These are phyloP conservation scores for Backusella australiensis DNA, from an alignment of 192 early-diverging fungal genomes.

Conservation along the genomic window DNA sequence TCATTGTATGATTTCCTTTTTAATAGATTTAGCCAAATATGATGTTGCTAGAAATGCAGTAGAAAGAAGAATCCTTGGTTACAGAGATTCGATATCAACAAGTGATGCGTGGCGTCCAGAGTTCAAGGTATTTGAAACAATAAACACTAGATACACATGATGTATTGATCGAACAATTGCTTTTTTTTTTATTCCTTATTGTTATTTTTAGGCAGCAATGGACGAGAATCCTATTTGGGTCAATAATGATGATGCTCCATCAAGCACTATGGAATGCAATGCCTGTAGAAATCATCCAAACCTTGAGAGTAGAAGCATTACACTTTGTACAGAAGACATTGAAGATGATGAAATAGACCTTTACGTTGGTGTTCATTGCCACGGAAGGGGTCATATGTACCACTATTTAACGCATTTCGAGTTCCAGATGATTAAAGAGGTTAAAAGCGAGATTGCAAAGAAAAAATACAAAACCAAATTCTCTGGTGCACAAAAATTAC, in stretches of 20 bases:
- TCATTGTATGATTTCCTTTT: background rate
- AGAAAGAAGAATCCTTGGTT: background rate
- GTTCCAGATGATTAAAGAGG: background rate
- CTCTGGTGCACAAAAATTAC: background rate
- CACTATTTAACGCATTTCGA: slow-evolving; percentile 10
- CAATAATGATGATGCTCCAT: background rate
- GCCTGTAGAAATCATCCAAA: background rate
- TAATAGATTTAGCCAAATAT: background rate
- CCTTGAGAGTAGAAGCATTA: background rate
- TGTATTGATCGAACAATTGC: background rate
- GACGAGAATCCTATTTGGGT: slow-evolving; percentile 10
- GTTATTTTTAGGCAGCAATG: slow-evolving; percentile 1
- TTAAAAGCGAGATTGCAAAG: background rate
- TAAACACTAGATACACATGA: slow-evolving; percentile 4
- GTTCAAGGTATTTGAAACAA: slow-evolving; percentile 13
- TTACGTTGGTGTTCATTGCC: slow-evolving; percentile 5
- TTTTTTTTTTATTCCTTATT: background rate
- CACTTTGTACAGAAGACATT: background rate
- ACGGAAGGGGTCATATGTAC: background rate
- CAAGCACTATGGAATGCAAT: background rate
- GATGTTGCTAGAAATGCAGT: background rate
- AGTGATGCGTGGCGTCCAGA: slow-evolving; percentile 10
- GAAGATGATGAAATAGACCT: background rate
- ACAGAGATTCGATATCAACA: slow-evolving; percentile 16
- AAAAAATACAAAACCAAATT: background rate